These are phyloP conservation scores for Sanguinoderma infundibulare DNA, from an alignment of 1,284 basidiomycete genomes.

Conservation along the genomic window DNA sequence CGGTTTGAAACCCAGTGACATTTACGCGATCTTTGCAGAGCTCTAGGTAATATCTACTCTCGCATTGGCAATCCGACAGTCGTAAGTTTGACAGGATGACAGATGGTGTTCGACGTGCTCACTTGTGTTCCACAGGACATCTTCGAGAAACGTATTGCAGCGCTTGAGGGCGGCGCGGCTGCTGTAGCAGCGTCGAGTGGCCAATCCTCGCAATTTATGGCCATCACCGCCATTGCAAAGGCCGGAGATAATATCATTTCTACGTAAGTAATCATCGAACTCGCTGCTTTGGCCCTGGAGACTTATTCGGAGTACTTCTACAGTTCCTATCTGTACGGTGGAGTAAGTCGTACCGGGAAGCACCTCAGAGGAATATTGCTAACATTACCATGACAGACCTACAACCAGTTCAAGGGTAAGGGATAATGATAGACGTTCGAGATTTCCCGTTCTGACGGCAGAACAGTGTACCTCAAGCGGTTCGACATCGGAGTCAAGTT, in stretches of 20 bases:
- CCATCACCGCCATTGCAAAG: slow-evolving; percentile 67
- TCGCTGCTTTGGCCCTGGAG: background rate
- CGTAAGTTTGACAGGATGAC: slow-evolving; percentile 45
- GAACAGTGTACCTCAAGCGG: slow-evolving; percentile 73
- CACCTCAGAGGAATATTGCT: background rate
- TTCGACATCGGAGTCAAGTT: slow-evolving; percentile 83
- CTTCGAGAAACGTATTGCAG: slow-evolving; percentile 87
- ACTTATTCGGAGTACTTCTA: background rate
- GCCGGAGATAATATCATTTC: slow-evolving; percentile 83
- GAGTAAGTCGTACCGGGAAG: slow-evolving; percentile 43
- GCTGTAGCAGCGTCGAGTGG: slow-evolving; percentile 83
- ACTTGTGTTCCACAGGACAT: slow-evolving; percentile 58
- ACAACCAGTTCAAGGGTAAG: slow-evolving; percentile 87
- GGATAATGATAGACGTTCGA: background rate
- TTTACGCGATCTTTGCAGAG: slow-evolving; percentile 37
- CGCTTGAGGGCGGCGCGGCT: slow-evolving; percentile 82
- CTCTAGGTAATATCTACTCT: slow-evolving; percentile 77
- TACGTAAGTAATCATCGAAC: slow-evolving; percentile 47
- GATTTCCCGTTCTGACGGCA: background rate
- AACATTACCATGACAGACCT: slow-evolving; percentile 53
- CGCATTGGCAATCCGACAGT: slow-evolving; percentile 87
- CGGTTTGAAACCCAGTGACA: background rate
- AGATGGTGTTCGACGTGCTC: background rate
- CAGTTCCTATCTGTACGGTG: slow-evolving; percentile 70
- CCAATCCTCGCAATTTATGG: slow-evolving; percentile 83